A percentile compares a stretch with the other conserved stretches of the same genome.
These are phyloP conservation scores for Athelia psychrophila DNA, from an alignment of 1,284 basidiomycete genomes.

Conservation along the genomic window DNA sequence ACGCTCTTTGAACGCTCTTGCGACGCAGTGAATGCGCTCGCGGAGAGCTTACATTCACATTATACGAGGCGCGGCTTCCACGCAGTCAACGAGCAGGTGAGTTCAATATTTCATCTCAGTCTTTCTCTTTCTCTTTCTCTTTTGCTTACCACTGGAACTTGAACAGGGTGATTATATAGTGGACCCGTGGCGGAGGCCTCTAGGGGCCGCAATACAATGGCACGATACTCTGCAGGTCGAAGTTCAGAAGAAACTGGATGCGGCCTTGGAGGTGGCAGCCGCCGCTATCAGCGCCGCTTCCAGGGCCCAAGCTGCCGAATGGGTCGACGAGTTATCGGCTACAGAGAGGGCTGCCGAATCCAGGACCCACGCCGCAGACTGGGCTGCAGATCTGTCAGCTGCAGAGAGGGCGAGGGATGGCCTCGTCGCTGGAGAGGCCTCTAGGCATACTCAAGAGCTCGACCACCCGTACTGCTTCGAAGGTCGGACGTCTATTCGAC, in stretches of 20 bases:
- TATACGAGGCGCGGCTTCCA: slow-evolving; percentile 15
- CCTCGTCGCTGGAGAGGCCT: not conserved
- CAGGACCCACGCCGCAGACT: not conserved
- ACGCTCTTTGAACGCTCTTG: slow-evolving; percentile 17
- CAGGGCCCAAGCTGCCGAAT: not conserved
- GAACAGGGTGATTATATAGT: not conserved
- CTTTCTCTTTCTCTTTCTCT: no score
- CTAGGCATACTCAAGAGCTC: not conserved
- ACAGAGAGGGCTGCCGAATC: not conserved
- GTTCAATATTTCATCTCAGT: not conserved
- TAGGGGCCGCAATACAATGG: not conserved
- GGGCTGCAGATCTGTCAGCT: not conserved
- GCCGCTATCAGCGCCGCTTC: not conserved
- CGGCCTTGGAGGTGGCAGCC: not conserved
- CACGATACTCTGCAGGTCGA: not conserved
- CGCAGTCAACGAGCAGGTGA: slow-evolving; percentile 6
- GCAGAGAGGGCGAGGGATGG: not conserved
- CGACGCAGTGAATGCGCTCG: slow-evolving; percentile 18
- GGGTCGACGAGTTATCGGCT: no score
- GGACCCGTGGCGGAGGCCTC: not conserved
- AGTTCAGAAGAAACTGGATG: not conserved
- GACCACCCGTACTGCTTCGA: not conserved
- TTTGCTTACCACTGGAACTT: no score
- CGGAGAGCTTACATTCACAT: slow-evolving; percentile 13
- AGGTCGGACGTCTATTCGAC: not conserved